Conservation (phyloP, 768 basidiomycete genomes). For the Paxillus rubicundulus region DNA sequence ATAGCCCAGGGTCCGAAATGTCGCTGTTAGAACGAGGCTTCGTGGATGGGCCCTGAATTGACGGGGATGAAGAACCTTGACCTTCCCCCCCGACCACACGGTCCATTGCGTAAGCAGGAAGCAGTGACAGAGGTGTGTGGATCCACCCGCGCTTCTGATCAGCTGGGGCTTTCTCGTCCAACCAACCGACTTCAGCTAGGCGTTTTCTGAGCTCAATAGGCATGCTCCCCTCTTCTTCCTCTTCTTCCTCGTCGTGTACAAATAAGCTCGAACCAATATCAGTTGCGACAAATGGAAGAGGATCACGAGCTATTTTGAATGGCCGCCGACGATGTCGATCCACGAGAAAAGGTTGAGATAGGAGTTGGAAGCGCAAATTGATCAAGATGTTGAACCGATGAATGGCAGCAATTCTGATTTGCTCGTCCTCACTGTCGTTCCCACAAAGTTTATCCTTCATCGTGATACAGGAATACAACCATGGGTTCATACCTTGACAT, state of each 20-base stretch:
- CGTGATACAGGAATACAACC: not conserved
- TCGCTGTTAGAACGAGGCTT: slow-evolving; percentile 23
- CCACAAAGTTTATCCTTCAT: not conserved
- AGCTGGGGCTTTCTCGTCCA: slow-evolving; percentile 51
- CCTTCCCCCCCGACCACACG: slow-evolving; percentile 39
- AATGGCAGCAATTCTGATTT: slow-evolving; percentile 49
- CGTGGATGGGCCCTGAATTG: slow-evolving; percentile 34
- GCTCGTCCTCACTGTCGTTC: slow-evolving; percentile 1
- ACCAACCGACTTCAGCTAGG: slow-evolving; percentile 75
- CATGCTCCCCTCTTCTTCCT: slow-evolving; percentile 50
- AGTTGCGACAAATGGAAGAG: slow-evolving; percentile 71
- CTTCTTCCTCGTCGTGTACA: slow-evolving; percentile 52
- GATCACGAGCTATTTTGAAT: slow-evolving; percentile 68
- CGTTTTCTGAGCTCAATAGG: slow-evolving; percentile 64
- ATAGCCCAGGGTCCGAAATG: slow-evolving; percentile 34
- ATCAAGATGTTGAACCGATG: slow-evolving; percentile 53
- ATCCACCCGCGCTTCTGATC: slow-evolving; percentile 60
- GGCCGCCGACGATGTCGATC: slow-evolving; percentile 62
- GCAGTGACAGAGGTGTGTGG: slow-evolving; percentile 62
- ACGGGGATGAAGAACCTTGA: slow-evolving; percentile 31
- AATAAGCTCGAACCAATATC: slow-evolving; percentile 68
- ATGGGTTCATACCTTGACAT: slow-evolving; percentile 46
- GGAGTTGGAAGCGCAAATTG: slow-evolving; percentile 69
- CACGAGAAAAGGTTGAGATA: slow-evolving; percentile 56
- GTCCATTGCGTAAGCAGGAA: slow-evolving; percentile 58